Conservation (phyloP, 1,284 basidiomycete genomes). For the Chalciporus piperatoides region DNA sequence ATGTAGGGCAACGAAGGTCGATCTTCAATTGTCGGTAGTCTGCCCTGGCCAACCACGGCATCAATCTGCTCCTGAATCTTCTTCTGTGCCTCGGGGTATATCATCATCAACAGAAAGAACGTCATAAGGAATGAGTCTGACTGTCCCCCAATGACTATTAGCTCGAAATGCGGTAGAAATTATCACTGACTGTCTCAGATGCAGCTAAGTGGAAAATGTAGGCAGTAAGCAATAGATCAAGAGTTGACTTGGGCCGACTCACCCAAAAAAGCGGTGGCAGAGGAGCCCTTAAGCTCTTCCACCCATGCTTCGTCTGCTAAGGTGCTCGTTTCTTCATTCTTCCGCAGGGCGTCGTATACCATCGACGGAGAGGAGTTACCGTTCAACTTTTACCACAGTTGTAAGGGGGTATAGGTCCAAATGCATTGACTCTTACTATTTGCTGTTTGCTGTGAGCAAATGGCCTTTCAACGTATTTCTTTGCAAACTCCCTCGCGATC, state of each 20-base stretch:
- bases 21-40: slow-evolving; percentile 16
- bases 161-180: too few species aligned
- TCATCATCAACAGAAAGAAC: slow-evolving; percentile 20
- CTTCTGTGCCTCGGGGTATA: slow-evolving; percentile 11
- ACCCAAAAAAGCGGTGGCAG: slow-evolving; percentile 17
- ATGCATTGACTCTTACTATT: too few species aligned
- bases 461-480: too few species aligned
- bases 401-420: too few species aligned
- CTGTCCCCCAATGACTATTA: not conserved
- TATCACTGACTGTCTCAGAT: slow-evolving; percentile 16
- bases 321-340: slow-evolving; percentile 4
- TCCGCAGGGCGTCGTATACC: slow-evolving; percentile 14
- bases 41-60: slow-evolving; percentile 8
- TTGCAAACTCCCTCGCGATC: too few species aligned
- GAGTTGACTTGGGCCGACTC: too few species aligned
- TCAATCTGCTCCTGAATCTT: slow-evolving; percentile 18
- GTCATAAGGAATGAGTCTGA: slow-evolving; percentile 1
- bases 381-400: too few species aligned
- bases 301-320: not conserved
- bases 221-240: not conserved
- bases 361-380: slow-evolving; percentile 6
- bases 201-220: not conserved
- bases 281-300: slow-evolving; percentile 11
- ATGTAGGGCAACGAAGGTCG: slow-evolving; percentile 16
- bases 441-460: too few species aligned